Evolutionary conservation across 257 asterid genomes (phyloP), one percentile per base, ranked within the genome.

Genomic region (Nicotiana tabacum): DNA sequence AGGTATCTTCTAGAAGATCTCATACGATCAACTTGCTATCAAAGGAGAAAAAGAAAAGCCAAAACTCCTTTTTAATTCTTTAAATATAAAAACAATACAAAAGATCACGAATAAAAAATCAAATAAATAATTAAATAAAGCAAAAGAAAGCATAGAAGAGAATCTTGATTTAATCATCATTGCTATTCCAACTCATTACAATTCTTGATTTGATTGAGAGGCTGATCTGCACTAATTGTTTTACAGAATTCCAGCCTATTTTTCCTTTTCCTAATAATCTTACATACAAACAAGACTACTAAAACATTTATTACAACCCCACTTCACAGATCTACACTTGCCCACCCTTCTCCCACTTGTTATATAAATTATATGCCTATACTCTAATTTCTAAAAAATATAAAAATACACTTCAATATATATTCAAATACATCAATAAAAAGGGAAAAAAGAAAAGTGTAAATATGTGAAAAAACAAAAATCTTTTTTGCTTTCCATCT

Each of bases 131-230:
- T 11, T 53, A 13, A 53, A 72, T 5, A 46, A 72, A 72, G 21
- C 6, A n/a, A 46, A 72, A 72, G 61, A 21, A 13, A 46, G 3
- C 39, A 78, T 78, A 58, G 51, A 35, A 79, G 57, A 37, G 43
- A 61, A 57, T 60, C 70, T 79, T 61, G 82, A 56, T 78, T 35
- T 27, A 27, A 51, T 78, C n/a, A 78, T 43, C 69, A 78, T 21
- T 60, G 58, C 6, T 37, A 1, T 21, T 30, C 29, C 58, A 58
- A 37, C 58, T 24, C 55, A 78, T 27, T 78, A 78, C 82, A 78
- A 58, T n/a, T 58, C 33, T 56, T 78, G 82, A 78, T 78, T 39
- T n/a, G 53, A 30, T 33, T 21, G 46, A 43, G 43, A 57, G 18
- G 69, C 66, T 77, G 2, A 77, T 56, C 81, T 77, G 67, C 51